Percentiles rank a stretch among this genome's conserved stretches.
Conservation (phyloP, 805 yeast species). For the Wickerhamiella qilinensis region DNA sequence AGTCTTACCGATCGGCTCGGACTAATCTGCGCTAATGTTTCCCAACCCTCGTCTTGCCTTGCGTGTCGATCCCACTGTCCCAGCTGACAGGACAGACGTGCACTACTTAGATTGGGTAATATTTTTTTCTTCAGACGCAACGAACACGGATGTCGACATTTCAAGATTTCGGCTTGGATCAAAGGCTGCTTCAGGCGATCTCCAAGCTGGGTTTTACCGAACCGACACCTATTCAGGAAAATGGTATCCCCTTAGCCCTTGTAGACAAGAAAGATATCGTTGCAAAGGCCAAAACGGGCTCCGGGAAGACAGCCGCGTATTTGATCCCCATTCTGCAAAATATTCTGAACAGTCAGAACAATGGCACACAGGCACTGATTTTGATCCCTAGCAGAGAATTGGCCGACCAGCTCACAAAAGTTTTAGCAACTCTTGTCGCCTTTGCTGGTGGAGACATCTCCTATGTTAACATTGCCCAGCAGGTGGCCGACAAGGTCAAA, state of each 20-base stretch:
- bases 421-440: slow-evolving; percentile 48
- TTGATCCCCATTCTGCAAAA: slow-evolving; percentile 73
- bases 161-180: slow-evolving; percentile 64
- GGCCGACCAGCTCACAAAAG: slow-evolving; percentile 65
- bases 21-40: no score
- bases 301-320: slow-evolving; percentile 91
- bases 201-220: slow-evolving; percentile 61
- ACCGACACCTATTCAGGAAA: slow-evolving; percentile 83
- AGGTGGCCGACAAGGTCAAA: slow-evolving; percentile 49
- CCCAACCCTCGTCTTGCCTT: no score
- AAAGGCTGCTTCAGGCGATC: slow-evolving; percentile 71
- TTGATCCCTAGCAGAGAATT: slow-evolving; percentile 90
- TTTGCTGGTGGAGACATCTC: slow-evolving; percentile 56
- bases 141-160: slow-evolving; percentile 24
- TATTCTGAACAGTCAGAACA: slow-evolving; percentile 32
- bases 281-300: slow-evolving; percentile 89
- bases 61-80: no score
- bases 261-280: slow-evolving; percentile 83
- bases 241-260: slow-evolving; percentile 81
- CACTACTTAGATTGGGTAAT: background rate
- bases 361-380: slow-evolving; percentile 40
- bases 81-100: no score
- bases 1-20: no score
- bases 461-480: slow-evolving; percentile 48
- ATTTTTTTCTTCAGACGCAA: background rate